These are phyloP conservation scores for Lecanicillium sp. DNA, from an alignment of 2,329 filamentous ascomycete species.

Conservation along the genomic window DNA sequence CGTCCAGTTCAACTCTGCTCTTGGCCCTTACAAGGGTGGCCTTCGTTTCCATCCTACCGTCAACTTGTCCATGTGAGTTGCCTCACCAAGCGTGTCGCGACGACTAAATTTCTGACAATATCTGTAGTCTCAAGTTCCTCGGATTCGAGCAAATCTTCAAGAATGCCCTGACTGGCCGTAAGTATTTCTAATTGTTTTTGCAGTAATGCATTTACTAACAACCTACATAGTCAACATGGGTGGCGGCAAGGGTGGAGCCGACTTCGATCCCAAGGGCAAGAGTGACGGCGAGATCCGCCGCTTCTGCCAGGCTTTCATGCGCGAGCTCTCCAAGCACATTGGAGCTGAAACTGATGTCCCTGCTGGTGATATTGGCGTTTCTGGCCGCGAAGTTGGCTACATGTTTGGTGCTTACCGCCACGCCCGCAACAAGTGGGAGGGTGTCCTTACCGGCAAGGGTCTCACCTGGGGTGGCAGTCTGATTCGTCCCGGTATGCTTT, in stretches of 20 bases:
- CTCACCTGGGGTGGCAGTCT: slow-evolving; percentile 84
- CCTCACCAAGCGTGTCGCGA: not conserved
- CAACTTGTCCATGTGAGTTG: slow-evolving; percentile 55
- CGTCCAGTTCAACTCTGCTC: slow-evolving; percentile 96
- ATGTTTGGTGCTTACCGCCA: slow-evolving; percentile 92
- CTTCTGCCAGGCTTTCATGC: slow-evolving; percentile 96
- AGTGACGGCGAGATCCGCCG: slow-evolving; percentile 93
- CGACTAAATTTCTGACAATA: slow-evolving; percentile 37
- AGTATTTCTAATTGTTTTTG: too few relatives aligned
- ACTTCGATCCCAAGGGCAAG: slow-evolving; percentile 99
- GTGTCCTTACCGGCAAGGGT: slow-evolving; percentile 93
- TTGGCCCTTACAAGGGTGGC: slow-evolving; percentile 97
- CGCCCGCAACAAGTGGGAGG: slow-evolving; percentile 85
- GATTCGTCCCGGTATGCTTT: slow-evolving; percentile 63
- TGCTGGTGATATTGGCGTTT: slow-evolving; percentile 93
- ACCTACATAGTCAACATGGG: slow-evolving; percentile 56
- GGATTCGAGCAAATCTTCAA: slow-evolving; percentile 99
- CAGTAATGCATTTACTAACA: too few relatives aligned
- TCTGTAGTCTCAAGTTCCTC: slow-evolving; percentile 76
- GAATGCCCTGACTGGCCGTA: slow-evolving; percentile 92
- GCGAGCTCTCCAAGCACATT: slow-evolving; percentile 90
- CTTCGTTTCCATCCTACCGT: slow-evolving; percentile 89
- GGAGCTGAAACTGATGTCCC: slow-evolving; percentile 93
- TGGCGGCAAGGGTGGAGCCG: slow-evolving; percentile 93
- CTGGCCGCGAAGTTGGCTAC: slow-evolving; percentile 85